Percentiles rank a stretch among this genome's conserved stretches.
phyloP scores from a whole-genome alignment of 2,329 filamentous ascomycete genomes.

The Aspergillus sp. region DNA sequence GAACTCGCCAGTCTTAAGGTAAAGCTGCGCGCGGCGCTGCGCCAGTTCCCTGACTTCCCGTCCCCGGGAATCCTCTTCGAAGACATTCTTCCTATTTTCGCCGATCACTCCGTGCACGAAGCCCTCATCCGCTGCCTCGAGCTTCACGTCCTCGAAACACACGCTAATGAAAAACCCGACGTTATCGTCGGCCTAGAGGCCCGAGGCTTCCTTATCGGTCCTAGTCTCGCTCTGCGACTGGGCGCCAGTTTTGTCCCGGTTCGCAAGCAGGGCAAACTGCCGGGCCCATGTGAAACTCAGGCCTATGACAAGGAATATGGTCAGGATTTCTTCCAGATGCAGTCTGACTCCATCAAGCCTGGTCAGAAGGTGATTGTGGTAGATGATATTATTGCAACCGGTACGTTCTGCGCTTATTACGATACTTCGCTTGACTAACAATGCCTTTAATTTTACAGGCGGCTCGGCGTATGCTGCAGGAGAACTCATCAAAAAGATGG shows the following conservation, averaged over 20 bases:
- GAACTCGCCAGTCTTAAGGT: constrained; percentile 65
- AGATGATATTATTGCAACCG: constrained; percentile 97
- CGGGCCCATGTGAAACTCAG: constrained; percentile 81
- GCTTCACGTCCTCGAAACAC: constrained; percentile 70
- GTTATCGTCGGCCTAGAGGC: constrained; percentile 92
- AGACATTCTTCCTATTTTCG: constrained; percentile 96
- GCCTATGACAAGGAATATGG: constrained; percentile 96
- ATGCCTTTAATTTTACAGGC: constrained; percentile 53
- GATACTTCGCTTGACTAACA: background rate
- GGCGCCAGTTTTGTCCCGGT: constrained; percentile 89
- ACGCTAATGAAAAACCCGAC: constrained; percentile 68
- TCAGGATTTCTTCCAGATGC: constrained; percentile 93
- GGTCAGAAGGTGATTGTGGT: constrained; percentile 91
- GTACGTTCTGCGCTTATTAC: constrained; percentile 53
- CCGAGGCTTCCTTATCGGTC: constrained; percentile 92
- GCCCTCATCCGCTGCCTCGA: constrained; percentile 81
- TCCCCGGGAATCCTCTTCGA: constrained; percentile 91
- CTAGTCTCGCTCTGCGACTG: constrained; percentile 78
- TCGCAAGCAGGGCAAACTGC: constrained; percentile 93
- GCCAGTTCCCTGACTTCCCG: constrained; percentile 89
- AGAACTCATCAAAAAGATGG: constrained; percentile 79
- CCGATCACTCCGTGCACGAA: constrained; percentile 70
- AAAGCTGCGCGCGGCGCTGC: constrained; percentile 70
- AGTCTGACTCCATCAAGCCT: constrained; percentile 76
- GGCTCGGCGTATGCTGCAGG: constrained; percentile 88